These are phyloP conservation scores for Cladophialophora bantiana DNA, from an alignment of 2,329 filamentous ascomycete species.

Conservation along the genomic window DNA sequence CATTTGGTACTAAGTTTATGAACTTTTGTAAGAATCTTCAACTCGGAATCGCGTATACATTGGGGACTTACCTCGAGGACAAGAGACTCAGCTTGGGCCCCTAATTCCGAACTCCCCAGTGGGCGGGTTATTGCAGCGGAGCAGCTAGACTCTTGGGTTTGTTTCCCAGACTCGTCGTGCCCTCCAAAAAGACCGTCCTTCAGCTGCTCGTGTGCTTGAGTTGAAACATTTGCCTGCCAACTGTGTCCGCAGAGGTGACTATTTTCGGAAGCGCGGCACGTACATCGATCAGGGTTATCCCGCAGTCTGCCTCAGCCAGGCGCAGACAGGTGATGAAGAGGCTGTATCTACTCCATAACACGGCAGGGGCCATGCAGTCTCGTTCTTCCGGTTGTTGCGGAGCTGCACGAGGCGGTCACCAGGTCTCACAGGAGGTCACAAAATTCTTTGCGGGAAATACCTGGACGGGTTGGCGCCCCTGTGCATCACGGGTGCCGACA, in stretches of 20 bases:
- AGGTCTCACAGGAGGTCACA: background rate
- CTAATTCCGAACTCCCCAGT: background rate
- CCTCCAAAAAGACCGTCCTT: background rate
- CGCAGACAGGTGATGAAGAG: background rate
- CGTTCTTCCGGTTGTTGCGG: background rate
- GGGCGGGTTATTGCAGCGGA: background rate
- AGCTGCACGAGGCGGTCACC: background rate
- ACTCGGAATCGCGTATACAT: background rate
- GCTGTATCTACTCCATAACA: background rate
- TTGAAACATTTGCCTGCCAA: background rate
- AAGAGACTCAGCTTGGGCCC: background rate
- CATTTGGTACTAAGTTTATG: background rate
- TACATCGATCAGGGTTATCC: background rate
- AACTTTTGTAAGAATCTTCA: background rate
- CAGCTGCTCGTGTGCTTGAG: background rate
- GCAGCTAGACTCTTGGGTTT: background rate
- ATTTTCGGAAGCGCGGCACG: background rate
- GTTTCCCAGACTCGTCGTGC: background rate
- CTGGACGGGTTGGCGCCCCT: background rate
- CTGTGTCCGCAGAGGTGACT: background rate
- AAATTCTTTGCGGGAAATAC: background rate
- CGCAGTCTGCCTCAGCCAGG: background rate
- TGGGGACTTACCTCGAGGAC: background rate
- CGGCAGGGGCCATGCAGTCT: background rate
- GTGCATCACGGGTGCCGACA: background rate